phyloP scores from a whole-genome alignment of 805 yeast genomes.

The Candida boleticola region DNA sequence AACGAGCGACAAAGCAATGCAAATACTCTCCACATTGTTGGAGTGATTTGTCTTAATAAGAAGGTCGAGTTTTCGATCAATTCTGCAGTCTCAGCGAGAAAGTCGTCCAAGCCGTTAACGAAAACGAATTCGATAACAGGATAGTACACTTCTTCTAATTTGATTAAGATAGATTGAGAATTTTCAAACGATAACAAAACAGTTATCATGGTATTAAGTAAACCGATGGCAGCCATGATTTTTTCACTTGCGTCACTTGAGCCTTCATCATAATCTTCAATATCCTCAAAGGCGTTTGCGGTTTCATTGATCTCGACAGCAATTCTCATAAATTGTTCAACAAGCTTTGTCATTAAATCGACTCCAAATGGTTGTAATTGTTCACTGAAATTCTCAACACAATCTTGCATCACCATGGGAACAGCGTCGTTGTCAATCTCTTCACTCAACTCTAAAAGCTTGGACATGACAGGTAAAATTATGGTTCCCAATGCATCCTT shows the following conservation, averaged over 20 bases:
- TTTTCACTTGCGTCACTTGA: slow-evolving; percentile 54
- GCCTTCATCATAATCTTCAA: slow-evolving; percentile 30
- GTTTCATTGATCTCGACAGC: slow-evolving; percentile 54
- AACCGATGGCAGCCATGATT: slow-evolving; percentile 77
- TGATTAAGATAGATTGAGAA: slow-evolving; percentile 61
- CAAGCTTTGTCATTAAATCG: slow-evolving; percentile 52
- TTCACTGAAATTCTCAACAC: slow-evolving; percentile 83
- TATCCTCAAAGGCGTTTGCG: slow-evolving; percentile 19
- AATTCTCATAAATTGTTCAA: slow-evolving; percentile 59
- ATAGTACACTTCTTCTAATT: slow-evolving; percentile 62
- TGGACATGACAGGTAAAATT: slow-evolving; percentile 81
- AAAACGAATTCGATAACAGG: slow-evolving; percentile 73
- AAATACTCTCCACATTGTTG: slow-evolving; percentile 73
- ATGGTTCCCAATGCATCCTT: slow-evolving; percentile 64
- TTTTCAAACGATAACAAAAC: slow-evolving; percentile 80
- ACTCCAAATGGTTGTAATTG: slow-evolving; percentile 84
- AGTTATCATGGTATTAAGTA: slow-evolving; percentile 78
- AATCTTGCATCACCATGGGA: slow-evolving; percentile 90
- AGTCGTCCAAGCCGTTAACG: slow-evolving; percentile 64
- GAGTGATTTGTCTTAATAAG: slow-evolving; percentile 44
- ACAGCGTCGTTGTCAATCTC: slow-evolving; percentile 84
- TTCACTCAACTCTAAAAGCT: slow-evolving; percentile 68
- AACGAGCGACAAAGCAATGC: slow-evolving; percentile 39
- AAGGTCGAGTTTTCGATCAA: slow-evolving; percentile 52
- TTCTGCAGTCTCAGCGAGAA: slow-evolving; percentile 74